A percentile compares a stretch with the other conserved stretches of the same genome.
Evolutionary conservation across 768 basidiomycete genomes (phyloP).

Genomic region (Macrolepiota fuliginosa): DNA sequence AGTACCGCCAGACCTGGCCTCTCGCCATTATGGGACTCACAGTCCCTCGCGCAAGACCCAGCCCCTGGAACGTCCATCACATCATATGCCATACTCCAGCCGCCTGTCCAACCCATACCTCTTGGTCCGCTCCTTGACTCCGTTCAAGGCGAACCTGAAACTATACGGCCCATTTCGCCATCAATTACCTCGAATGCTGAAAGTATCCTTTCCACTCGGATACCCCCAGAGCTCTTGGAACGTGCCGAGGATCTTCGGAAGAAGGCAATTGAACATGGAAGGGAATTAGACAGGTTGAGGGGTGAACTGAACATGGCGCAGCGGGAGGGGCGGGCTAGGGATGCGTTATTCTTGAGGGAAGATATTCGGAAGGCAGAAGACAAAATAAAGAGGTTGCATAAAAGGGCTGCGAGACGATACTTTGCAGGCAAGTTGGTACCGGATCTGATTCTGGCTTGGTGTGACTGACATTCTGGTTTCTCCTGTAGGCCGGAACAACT

Average conservation of each 20-base stretch:
- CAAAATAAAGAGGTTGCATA: slow-evolving; percentile 36
- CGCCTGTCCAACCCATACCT: slow-evolving; percentile 5
- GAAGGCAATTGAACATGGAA: slow-evolving; percentile 38
- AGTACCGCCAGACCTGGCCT: slow-evolving; percentile 5
- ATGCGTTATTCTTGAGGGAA: slow-evolving; percentile 36
- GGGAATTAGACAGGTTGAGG: slow-evolving; percentile 24
- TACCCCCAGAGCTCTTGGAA: slow-evolving; percentile 27
- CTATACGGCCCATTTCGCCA: slow-evolving; percentile 11
- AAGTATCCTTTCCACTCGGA: slow-evolving; percentile 31
- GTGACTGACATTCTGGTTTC: neutral
- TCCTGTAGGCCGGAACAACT: slow-evolving; percentile 24
- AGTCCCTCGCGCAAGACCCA: neutral
- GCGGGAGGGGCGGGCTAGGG: slow-evolving; percentile 29
- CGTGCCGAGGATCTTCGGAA: slow-evolving; percentile 37
- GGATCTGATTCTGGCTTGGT: neutral
- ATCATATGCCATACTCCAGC: slow-evolving; percentile 10
- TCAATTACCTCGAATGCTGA: slow-evolving; percentile 14
- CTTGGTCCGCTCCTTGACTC: neutral
- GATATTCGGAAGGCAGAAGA: slow-evolving; percentile 35
- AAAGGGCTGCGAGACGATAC: slow-evolving; percentile 43
- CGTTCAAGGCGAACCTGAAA: slow-evolving; percentile 9
- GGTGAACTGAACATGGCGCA: slow-evolving; percentile 27
- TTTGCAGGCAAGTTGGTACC: slow-evolving; percentile 36
- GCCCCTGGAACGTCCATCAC: slow-evolving; percentile 5
- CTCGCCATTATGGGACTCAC: slow-evolving; percentile 17